phyloP scores from a whole-genome alignment of 1,284 basidiomycete species.

The Caloboletus firmus region DNA sequence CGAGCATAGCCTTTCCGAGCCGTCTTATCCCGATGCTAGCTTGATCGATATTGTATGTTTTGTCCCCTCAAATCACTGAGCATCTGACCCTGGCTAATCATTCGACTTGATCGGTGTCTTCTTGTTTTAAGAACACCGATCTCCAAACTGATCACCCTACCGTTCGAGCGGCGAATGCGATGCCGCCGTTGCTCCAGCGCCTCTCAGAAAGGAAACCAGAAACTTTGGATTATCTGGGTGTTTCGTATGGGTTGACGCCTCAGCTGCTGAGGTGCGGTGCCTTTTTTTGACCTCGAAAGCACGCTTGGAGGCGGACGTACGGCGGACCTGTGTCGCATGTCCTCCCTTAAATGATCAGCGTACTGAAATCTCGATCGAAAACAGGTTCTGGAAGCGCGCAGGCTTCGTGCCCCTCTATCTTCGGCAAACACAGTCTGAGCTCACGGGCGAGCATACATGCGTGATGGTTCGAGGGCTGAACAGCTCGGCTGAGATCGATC shows the following conservation, averaged over 20 bases:
- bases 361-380: background rate
- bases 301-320: background rate
- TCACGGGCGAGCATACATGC: constrained; percentile 96
- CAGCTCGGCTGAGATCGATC: constrained; percentile 58
- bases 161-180: constrained; percentile 72
- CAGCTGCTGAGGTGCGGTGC: constrained; percentile 69
- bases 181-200: constrained; percentile 93
- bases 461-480: constrained; percentile 87
- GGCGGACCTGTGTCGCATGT: background rate
- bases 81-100: constrained; percentile 3
- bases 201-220: constrained; percentile 92
- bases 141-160: constrained; percentile 76
- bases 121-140: constrained; percentile 38
- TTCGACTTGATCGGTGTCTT: background rate
- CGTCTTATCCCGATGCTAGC: constrained; percentile 62
- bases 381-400: constrained; percentile 92
- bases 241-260: constrained; percentile 93
- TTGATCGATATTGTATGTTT: constrained; percentile 60
- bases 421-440: constrained; percentile 90
- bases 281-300: background rate
- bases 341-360: background rate
- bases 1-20: constrained; percentile 55
- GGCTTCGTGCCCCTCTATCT: constrained; percentile 93
- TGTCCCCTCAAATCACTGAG: background rate
- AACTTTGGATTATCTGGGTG: constrained; percentile 91